Base-by-base conservation (phyloP, 2,329 filamentous ascomycete genomes). In the Colletotrichum godetiae region DNA sequence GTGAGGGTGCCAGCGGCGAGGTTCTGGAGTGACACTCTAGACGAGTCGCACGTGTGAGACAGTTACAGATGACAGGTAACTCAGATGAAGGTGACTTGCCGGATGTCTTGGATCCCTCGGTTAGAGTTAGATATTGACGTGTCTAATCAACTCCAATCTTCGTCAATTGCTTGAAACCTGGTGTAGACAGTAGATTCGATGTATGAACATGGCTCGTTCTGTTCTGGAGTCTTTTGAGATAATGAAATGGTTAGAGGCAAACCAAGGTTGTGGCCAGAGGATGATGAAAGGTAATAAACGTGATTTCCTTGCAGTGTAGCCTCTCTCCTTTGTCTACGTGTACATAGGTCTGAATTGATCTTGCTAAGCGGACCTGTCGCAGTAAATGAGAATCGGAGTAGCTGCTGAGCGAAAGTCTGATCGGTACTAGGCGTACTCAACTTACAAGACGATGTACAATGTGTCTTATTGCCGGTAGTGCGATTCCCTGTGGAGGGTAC, bases 1-100 rank as follows among this genome's bases (percentile, higher is more conserved):
- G 73, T 1, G 76, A 79, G 55, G 76, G 77, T 2, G 53, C 12
- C 5, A 68, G 76, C 4, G 76, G 73, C 0, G 76, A 75, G 35
- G 46, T 75, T 61, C 49, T 72, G 3, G 68, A 72, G 27, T 72
- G n/a, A 58, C 31, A 4, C 15, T 49, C 8, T 19, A 22, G 42
- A 5, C 7, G 15, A 8, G 10, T n/a, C 3, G 10, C 37, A 49
- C 7, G 10, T 49, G 19, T 3, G 42, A 49, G 42, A 49, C 19
- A 49, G 22, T 8, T n/a, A 49, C 2, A 7, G 42, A 49, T 49
- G 42, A 22, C 19, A 49, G 7, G 42, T n/a, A n/a, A 10, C 19
- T 11, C 8, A 49, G 42, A n/a, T 3, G 19, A 22, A 22, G 42
- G 7, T 49, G 4, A n/a, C 8, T 49, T 49, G 42, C 19, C 4